Base-by-base conservation (phyloP, 805 yeast genomes). In the Zygotorulaspora danielsina region DNA sequence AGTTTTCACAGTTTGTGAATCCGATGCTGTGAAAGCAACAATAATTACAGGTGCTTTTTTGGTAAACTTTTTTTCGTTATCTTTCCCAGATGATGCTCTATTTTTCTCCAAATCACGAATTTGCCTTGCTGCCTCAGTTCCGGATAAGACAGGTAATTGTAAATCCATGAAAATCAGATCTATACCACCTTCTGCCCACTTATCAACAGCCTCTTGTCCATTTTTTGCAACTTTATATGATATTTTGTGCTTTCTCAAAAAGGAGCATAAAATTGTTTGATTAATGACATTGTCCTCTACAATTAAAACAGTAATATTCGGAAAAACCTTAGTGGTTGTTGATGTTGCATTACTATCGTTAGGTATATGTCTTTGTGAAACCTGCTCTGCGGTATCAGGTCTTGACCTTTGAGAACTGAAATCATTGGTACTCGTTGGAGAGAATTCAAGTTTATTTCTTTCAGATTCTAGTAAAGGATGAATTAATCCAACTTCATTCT, bases 261-360 rank as follows among this genome's bases (percentile, higher is more conserved):
- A 90, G 11, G 94, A 84, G 12, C 89, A 93, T 59, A 93, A 70
- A 71, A 93, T 89, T 34, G 85, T 84, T 65, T 86, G 94, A 64
- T 93, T 93, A 55, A 93, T 89, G 25, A 88, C 81, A 63, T 93
- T 93, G 69, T 93, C 99, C 62, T 93, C 99, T 7, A 93, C 98
- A 28, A 93, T 89, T 37, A 93, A 66, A 1, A 93, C 96, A 29
- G 87, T 86, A 29, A 93, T 81, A 45, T 87, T 84, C 0, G 97
- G 96, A 13, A 90, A 71, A 15, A 93, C 89, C 38, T 79, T 81
- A 12, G 68, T 68, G 55, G 63, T 61, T 12, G 71, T 62, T n/a
- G 31, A 27, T 2, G 46, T 32, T 16, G 22, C 36, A 5, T 35
- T 39, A 5, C 19, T 32, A 5, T 33, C 36, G 16, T 32, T 19